Evolutionary conservation across 2,329 filamentous ascomycete species (phyloP), one percentile per base, ranked within the genome.

Genomic region (Hymenoscyphus scutula): DNA sequence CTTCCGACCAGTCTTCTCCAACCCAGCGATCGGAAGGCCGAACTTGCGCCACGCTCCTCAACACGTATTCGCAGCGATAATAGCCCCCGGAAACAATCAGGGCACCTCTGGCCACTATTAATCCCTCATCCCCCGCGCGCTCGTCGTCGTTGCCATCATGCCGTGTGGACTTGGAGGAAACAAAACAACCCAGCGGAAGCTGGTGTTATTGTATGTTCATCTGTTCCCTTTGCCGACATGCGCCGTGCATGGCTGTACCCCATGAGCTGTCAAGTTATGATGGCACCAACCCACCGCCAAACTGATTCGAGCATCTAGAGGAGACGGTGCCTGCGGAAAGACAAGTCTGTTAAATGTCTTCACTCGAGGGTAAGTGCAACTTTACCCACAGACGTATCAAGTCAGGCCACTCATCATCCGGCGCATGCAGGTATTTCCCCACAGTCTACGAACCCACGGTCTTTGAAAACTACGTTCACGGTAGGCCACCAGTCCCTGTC

Each of bases 381-480:
- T 23, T 53, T n/a, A n/a, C n/a, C n/a, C 32, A 32, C 27, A 15
- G 23, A 2, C 19, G 19, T n/a, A 1, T 19, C 30, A 3, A 23
- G 15, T 27, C 23, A 57, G 10, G 10, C 30, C n/a, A n/a, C 57
- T 60, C 19, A 63, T 25, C 53, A 66, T 63, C 60, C 32, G 25
- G 6, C 37, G 25, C 34, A 38, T 30, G 17, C 53, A 94, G 91
- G 67, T 97, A 97, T 78, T 99, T 99, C 77, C 94, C 94, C 58
- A 97, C 94, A 62, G 94, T 98, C 74, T 98, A 98, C 80, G 93
- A 98, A 78, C 95, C 95, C 60, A 99, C 94, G 38, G 94, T 97
- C 68, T 97, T 97, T 78, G 94, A 99, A 77, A 99, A 99, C 79
- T 99, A 98, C 78, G 94, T 99, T 67, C 94, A 99, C 76, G 92